Percentiles rank a stretch among this genome's conserved stretches.
phyloP scores from a whole-genome alignment of 148 eudicot species.

The Rhododendron ovatum region DNA sequence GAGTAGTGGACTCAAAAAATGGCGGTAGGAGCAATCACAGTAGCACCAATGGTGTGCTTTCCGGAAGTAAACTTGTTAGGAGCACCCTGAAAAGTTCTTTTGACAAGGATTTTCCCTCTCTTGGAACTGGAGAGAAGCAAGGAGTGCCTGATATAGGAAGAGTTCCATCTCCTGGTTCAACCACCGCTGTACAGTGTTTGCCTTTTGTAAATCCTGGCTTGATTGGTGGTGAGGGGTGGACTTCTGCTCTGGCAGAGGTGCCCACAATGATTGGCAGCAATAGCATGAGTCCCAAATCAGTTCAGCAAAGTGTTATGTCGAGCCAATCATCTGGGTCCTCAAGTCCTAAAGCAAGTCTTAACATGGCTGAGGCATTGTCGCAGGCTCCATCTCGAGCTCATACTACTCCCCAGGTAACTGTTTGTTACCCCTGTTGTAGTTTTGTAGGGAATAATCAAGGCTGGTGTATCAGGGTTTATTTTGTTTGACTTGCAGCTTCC shows the following conservation, averaged over 20 bases:
- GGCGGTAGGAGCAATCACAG: conserved; percentile 20
- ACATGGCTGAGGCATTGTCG: conserved; percentile 82
- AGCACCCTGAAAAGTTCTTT: conserved; percentile 35
- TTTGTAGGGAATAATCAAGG: not conserved
- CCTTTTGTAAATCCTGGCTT: conserved; percentile 49
- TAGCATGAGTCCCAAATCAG: conserved; percentile 26
- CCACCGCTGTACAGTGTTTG: conserved; percentile 55
- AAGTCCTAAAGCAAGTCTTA: conserved; percentile 42
- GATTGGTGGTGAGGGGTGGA: conserved; percentile 74
- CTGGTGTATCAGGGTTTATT: not conserved
- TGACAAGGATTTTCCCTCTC: conserved; percentile 61
- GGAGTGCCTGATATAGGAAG: conserved; percentile 46
- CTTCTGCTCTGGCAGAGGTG: conserved; percentile 84
- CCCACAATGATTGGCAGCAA: conserved; percentile 47
- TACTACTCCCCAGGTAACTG: conserved; percentile 54
- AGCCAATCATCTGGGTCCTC: conserved; percentile 30
- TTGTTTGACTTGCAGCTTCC: conserved; percentile 37
- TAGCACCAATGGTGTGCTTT: conserved; percentile 33
- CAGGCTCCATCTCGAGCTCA: conserved; percentile 65
- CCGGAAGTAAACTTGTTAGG: conserved; percentile 26
- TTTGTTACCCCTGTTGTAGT: not conserved
- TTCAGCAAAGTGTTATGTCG: conserved; percentile 23
- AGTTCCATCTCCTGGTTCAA: conserved; percentile 71
- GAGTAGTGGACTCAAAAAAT: conserved; percentile 27
- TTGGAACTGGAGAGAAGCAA: conserved; percentile 67